A percentile compares a stretch with the other conserved stretches of the same genome.
Evolutionary conservation across 1,284 basidiomycete species (phyloP).

Genomic region (Spongiforma sp.): DNA sequence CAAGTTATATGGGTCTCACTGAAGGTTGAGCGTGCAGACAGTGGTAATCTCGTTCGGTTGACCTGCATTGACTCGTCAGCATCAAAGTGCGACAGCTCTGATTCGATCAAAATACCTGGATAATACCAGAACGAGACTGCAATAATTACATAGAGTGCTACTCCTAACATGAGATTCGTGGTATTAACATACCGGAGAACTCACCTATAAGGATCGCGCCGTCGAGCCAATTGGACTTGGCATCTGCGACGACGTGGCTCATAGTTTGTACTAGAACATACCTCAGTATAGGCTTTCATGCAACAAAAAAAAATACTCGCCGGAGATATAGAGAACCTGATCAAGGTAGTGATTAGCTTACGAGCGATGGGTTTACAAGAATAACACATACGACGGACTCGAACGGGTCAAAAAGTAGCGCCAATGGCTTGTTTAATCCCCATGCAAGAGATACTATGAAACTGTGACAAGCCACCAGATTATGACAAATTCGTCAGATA

Average conservation of each 20-base stretch:
- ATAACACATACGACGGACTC: slow-evolving; percentile 64
- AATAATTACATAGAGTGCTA: slow-evolving; percentile 45
- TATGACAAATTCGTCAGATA: too few species aligned
- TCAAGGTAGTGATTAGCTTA: slow-evolving; percentile 30
- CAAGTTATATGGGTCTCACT: slow-evolving; percentile 6
- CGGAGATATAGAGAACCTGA: slow-evolving; percentile 44
- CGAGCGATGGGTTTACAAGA: background rate
- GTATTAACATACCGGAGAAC: slow-evolving; percentile 19
- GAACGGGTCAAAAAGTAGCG: slow-evolving; percentile 81
- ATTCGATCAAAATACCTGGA: slow-evolving; percentile 34
- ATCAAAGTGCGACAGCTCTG: background rate
- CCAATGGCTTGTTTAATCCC: slow-evolving; percentile 71
- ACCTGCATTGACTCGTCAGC: slow-evolving; percentile 23
- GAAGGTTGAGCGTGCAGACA: slow-evolving; percentile 15
- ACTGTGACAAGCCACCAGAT: slow-evolving; percentile 45
- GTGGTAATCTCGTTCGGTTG: slow-evolving; percentile 29
- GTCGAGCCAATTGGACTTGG: slow-evolving; percentile 85
- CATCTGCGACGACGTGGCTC: slow-evolving; percentile 83
- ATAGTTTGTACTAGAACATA: slow-evolving; percentile 66
- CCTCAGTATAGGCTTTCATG: slow-evolving; percentile 1
- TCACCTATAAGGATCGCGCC: slow-evolving; percentile 76
- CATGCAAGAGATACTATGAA: slow-evolving; percentile 72
- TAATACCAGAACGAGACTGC: slow-evolving; percentile 49
- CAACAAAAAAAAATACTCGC: slow-evolving; percentile 19
- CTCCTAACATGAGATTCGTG: slow-evolving; percentile 1